A percentile compares a stretch with the other conserved stretches of the same genome.
These are phyloP conservation scores for Vaccinium macrocarpon DNA, from an alignment of 148 eudicot genomes.

Conservation along the genomic window DNA sequence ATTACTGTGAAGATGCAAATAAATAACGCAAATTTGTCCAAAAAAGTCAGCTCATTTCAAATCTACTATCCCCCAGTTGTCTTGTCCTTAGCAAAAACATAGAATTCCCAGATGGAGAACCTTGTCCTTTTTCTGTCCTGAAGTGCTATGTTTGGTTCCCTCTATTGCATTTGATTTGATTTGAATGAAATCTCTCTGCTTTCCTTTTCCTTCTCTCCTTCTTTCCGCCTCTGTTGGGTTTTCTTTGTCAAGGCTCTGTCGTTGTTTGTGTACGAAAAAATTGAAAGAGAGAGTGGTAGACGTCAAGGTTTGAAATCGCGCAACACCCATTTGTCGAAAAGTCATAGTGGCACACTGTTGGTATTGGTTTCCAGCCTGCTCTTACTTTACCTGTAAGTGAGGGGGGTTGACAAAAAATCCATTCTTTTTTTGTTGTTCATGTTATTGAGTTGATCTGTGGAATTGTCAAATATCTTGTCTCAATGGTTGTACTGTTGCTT, in stretches of 20 bases:
- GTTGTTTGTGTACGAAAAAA: constrained; percentile 11
- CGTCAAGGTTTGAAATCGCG: constrained; percentile 22
- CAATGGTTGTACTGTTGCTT: constrained; percentile 31
- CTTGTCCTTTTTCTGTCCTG: constrained; percentile 9
- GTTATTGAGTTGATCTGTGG: constrained; percentile 21
- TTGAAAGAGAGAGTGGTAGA: constrained; percentile 6
- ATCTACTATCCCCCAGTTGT: constrained; percentile 23
- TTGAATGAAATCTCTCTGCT: not conserved
- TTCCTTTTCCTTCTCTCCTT: not conserved
- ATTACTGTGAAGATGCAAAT: not conserved
- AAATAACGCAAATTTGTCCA: not conserved
- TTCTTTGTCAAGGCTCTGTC: not conserved
- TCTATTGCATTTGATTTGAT: not conserved
- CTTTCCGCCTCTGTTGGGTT: constrained; percentile 16
- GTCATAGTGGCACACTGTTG: not conserved
- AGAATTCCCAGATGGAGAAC: constrained; percentile 6
- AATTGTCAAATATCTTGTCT: constrained; percentile 8
- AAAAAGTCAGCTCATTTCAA: constrained; percentile 69
- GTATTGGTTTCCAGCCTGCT: constrained; percentile 18
- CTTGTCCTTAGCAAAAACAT: constrained; percentile 17
- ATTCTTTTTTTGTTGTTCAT: not conserved
- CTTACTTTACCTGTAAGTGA: constrained; percentile 55
- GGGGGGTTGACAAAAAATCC: constrained; percentile 20
- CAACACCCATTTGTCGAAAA: constrained; percentile 7
- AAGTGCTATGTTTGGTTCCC: not conserved